These are phyloP conservation scores for Hibiscus tridactylites DNA, from an alignment of 345 rosid species.

Conservation along the genomic window DNA sequence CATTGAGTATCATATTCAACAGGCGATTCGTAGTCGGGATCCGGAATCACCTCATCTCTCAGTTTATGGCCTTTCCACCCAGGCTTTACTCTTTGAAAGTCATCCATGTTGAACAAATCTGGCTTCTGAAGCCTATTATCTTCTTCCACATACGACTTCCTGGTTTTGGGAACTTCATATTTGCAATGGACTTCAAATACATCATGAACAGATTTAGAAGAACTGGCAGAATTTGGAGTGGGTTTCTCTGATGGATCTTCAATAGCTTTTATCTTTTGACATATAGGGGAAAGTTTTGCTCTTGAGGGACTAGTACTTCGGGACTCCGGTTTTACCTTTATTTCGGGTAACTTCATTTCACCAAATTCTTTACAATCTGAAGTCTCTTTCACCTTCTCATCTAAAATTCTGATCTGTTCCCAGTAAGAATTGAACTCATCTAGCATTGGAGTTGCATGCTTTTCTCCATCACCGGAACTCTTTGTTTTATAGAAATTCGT, in stretches of 20 bases:
- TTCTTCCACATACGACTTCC: conserved; percentile 15
- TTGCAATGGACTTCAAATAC: conserved; percentile 50
- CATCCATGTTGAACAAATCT: conserved; percentile 23
- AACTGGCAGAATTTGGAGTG: conserved; percentile 7
- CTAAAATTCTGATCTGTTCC: too few relatives aligned
- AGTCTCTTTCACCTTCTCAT: too few relatives aligned
- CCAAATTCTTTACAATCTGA: too few relatives aligned
- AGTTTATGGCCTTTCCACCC: neutral
- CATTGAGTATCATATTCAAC: conserved; percentile 15
- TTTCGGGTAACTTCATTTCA: neutral
- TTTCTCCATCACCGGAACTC: too few relatives aligned
- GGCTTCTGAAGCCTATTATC: conserved; percentile 33
- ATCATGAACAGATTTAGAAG: conserved; percentile 42
- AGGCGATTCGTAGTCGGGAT: conserved; percentile 8
- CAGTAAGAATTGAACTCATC: too few relatives aligned
- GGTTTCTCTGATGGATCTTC: conserved; percentile 13
- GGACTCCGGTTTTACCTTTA: conserved; percentile 31
- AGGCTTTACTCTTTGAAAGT: neutral
- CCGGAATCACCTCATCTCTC: conserved; percentile 12
- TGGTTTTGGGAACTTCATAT: conserved; percentile 29
- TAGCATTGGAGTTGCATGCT: too few relatives aligned
- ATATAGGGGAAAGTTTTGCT: conserved; percentile 8
- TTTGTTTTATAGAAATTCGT: too few relatives aligned
- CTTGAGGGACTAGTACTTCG: conserved; percentile 24
- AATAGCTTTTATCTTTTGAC: conserved; percentile 26